Base-by-base conservation (phyloP, 2,329 filamentous ascomycete genomes). In the Trichoderma citrinoviride region DNA sequence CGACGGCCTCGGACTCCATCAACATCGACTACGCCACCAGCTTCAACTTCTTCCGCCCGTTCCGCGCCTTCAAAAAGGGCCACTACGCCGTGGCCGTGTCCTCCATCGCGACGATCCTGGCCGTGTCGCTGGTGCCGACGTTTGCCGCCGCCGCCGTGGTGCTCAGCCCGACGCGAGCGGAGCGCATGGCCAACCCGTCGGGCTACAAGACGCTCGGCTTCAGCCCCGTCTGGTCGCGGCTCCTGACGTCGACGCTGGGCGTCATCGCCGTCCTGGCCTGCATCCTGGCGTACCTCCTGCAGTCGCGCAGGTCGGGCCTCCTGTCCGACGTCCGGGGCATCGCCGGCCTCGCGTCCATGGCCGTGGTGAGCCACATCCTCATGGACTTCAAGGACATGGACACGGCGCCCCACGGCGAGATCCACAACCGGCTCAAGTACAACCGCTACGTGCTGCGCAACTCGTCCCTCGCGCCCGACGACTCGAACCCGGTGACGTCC, bases 341-440 rank as follows among this genome's bases (percentile, higher is more conserved):
- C 58, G 88, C 89, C 1, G 90, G 90, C 1, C 81, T 92, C 43
- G 90, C 90, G 6, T 86, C 89, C 64, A 91, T 92, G 89, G 89
- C 90, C 10, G 89, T 90, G 3, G 85, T 86, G 67, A 87, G 84
- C 68, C 89, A 92, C 69, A 90, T 92, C 72, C 77, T 92, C 68
- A 87, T 87, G 76, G 90, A 92, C 72, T 92, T 92, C 72, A 87
- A 86, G 67, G 87, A 87, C 64, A 85, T 90, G 77, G 90, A 92
- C 72, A 85, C 86, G 1, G 88, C 86, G 7, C 85, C 82, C 5
- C 85, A 88, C 61, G 79, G 85, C 55, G 84, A 87, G 60, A 91
- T 92, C 47, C 89, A 92, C 73, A 80, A 85, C 56, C 84, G 83
- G 69, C 80, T 92, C n/a, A 87, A 87, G 67, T 76, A 85, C 29